Evolutionary conservation across 768 basidiomycete genomes (phyloP).

Genomic region (Xerocomellus intermedius): DNA sequence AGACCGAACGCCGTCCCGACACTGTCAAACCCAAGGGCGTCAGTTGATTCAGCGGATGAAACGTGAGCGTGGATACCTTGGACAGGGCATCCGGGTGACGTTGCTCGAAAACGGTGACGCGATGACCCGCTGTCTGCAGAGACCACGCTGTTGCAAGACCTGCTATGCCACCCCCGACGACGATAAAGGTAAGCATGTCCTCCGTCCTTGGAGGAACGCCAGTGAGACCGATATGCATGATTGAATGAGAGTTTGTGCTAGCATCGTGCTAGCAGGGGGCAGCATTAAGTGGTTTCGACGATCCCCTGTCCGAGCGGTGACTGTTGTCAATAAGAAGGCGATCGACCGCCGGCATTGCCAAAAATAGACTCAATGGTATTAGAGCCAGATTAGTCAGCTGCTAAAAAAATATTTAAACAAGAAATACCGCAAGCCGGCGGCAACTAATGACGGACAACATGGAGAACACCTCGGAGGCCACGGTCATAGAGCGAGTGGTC

Average conservation of each 20-base stretch:
- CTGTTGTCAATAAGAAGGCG: neutral
- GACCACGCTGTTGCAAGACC: constrained; percentile 57
- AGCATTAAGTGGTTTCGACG: too few species aligned
- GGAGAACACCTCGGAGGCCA: too few species aligned
- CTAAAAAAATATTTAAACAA: neutral
- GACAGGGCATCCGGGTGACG: constrained; percentile 38
- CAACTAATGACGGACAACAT: too few species aligned
- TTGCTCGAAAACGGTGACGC: constrained; percentile 54
- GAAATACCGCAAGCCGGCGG: too few species aligned
- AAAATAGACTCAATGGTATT: too few species aligned
- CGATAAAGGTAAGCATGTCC: constrained; percentile 20
- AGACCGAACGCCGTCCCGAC: constrained; percentile 39
- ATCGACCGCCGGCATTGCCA: too few species aligned
- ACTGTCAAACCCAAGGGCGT: constrained; percentile 15
- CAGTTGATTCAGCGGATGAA: too few species aligned
- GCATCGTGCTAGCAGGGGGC: too few species aligned
- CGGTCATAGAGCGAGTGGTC: too few species aligned
- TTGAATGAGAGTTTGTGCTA: neutral
- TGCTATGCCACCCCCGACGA: constrained; percentile 37
- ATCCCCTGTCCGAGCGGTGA: neutral
- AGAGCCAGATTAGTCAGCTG: neutral
- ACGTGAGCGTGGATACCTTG: constrained; percentile 22
- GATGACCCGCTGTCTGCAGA: constrained; percentile 53
- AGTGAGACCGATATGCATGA: constrained; percentile 10
- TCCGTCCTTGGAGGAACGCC: constrained; percentile 4